Conservation (phyloP, 495 filamentous ascomycete genomes). For the Parmelia sp. region DNA sequence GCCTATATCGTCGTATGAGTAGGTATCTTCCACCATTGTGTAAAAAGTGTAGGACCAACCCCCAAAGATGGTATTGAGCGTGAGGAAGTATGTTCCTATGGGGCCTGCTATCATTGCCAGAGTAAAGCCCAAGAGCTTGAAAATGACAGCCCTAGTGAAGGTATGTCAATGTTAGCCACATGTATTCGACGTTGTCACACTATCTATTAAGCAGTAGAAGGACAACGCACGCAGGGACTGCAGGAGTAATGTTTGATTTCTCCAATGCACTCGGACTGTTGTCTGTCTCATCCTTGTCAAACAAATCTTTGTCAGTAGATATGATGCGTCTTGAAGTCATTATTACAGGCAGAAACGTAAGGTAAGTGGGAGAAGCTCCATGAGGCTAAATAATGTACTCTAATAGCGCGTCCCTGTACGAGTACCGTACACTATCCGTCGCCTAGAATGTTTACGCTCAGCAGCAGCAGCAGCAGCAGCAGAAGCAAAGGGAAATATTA, state of each 20-base stretch:
- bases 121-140: slow-evolving; percentile 84
- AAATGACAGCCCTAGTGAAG: slow-evolving; percentile 65
- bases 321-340: slow-evolving; percentile 57
- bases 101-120: slow-evolving; percentile 82
- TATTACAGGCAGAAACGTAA: not conserved
- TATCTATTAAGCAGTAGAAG: slow-evolving; percentile 10
- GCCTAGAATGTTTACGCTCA: not conserved
- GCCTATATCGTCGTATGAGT: slow-evolving; percentile 44
- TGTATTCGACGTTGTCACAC: not conserved
- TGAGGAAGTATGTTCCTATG: slow-evolving; percentile 80
- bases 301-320: slow-evolving; percentile 46
- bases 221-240: slow-evolving; percentile 63
- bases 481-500: too few relatives aligned
- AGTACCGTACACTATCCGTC: not conserved
- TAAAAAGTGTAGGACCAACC: slow-evolving; percentile 45
- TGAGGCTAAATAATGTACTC: not conserved
- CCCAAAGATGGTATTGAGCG: slow-evolving; percentile 65
- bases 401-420: not conserved
- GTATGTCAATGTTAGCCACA: slow-evolving; percentile 19
- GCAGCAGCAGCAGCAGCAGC: too few relatives aligned
- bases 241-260: slow-evolving; percentile 51
- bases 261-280: slow-evolving; percentile 19
- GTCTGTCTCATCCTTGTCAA: slow-evolving; percentile 47
- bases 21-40: not conserved
- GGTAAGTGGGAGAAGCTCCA: not conserved